phyloP scores from a whole-genome alignment of 2,329 filamentous ascomycete genomes.

The Xylariaceae sp. region DNA sequence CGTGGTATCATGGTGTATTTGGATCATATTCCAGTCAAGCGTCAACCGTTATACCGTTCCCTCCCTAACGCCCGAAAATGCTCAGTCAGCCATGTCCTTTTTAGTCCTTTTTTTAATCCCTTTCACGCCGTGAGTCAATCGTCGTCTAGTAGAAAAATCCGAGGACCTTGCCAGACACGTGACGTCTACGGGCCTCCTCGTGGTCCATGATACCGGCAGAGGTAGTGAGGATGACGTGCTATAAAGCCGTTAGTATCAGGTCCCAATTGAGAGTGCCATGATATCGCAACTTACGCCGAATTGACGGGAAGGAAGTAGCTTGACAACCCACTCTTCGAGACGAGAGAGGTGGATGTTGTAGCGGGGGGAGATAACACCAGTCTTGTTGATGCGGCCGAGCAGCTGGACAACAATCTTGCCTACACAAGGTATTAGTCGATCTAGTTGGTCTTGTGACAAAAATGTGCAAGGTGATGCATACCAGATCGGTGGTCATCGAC shows the following conservation, averaged over 20 bases:
- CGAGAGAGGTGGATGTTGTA: conserved; percentile 98
- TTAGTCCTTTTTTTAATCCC: conserved; percentile 1
- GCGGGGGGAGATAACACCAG: conserved; percentile 96
- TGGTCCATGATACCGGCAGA: conserved; percentile 99
- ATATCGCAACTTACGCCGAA: conserved; percentile 56
- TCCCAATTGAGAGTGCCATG: not conserved
- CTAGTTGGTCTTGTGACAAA: not conserved
- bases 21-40: conserved; percentile 23
- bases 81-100: conserved; percentile 15
- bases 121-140: conserved; percentile 5
- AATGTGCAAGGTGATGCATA: not conserved
- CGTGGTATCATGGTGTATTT: conserved; percentile 29
- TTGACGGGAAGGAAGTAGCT: conserved; percentile 98
- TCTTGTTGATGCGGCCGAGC: conserved; percentile 99
- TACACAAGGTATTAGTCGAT: conserved; percentile 1
- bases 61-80: conserved; percentile 32
- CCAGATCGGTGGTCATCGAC: conserved; percentile 97
- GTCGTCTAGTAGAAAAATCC: conserved; percentile 92
- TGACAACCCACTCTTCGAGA: conserved; percentile 99
- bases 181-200: conserved; percentile 98
- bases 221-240: conserved; percentile 95
- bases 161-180: conserved; percentile 98
- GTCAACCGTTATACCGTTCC: conserved; percentile 27
- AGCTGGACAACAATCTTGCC: conserved; percentile 99
- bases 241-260: not conserved